Evolutionary conservation across 345 rosid species (phyloP).

Genomic region (Crucihimalaya himalaica): DNA sequence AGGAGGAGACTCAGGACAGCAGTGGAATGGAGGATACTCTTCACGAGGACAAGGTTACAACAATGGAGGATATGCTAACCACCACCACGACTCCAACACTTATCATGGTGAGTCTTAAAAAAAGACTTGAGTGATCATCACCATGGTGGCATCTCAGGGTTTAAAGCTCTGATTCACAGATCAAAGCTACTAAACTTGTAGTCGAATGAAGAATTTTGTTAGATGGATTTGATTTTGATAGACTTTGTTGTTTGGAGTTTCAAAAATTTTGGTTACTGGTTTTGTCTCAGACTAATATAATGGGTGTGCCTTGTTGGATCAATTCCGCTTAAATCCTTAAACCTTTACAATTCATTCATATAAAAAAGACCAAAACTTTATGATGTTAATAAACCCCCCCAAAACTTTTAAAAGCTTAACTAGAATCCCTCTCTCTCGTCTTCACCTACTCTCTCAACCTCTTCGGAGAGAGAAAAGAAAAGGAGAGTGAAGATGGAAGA

Average conservation of each 20-base stretch:
- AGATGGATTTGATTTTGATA: slow-evolving; percentile 35
- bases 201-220: slow-evolving; percentile 32
- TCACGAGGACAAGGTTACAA: slow-evolving; percentile 67
- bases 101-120: slow-evolving; percentile 27
- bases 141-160: slow-evolving; percentile 15
- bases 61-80: slow-evolving; percentile 60
- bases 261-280: slow-evolving; percentile 35
- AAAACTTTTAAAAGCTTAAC: neutral
- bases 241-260: slow-evolving; percentile 33
- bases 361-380: neutral
- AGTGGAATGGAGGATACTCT: slow-evolving; percentile 78
- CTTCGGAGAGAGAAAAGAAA: neutral
- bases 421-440: neutral
- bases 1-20: slow-evolving; percentile 65
- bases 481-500: slow-evolving; percentile 64
- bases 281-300: slow-evolving; percentile 23
- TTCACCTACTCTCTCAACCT: neutral
- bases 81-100: slow-evolving; percentile 38
- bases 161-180: slow-evolving; percentile 11
- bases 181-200: slow-evolving; percentile 32
- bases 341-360: no score
- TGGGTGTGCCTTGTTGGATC: slow-evolving; percentile 31
- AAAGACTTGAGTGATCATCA: slow-evolving; percentile 2
- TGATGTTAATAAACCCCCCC: neutral
- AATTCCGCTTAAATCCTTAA: neutral